phyloP scores from a whole-genome alignment of 371 early-diverging fungal genomes.

The Thermomucor indicae-seudaticae region DNA sequence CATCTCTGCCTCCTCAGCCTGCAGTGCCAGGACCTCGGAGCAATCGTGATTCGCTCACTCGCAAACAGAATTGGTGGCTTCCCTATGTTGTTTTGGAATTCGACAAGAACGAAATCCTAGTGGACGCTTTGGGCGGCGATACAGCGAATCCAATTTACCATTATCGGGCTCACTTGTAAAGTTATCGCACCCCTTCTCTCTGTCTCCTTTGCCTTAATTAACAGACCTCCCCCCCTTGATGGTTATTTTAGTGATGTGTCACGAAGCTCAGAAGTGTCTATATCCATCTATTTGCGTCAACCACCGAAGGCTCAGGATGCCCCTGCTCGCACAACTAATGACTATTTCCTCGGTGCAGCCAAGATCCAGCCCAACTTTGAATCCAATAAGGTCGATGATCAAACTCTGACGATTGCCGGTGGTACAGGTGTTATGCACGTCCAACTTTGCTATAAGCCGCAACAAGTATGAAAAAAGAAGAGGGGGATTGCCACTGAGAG shows the following conservation, averaged over 20 bases:
- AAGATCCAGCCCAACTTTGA: constrained; percentile 67
- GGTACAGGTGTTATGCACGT: constrained; percentile 68
- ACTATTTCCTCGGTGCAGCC: constrained; percentile 69
- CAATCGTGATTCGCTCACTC: constrained; percentile 67
- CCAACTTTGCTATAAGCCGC: constrained; percentile 68
- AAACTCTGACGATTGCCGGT: constrained; percentile 31
- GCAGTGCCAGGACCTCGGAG: constrained; percentile 5
- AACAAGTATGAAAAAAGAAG: constrained; percentile 42
- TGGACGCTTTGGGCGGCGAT: constrained; percentile 76
- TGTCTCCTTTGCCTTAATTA: background rate
- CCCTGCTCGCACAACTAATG: constrained; percentile 42
- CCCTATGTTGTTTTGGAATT: constrained; percentile 91
- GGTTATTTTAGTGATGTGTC: constrained; percentile 78
- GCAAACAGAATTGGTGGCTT: constrained; percentile 72
- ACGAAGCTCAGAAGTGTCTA: constrained; percentile 75
- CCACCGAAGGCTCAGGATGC: constrained; percentile 41
- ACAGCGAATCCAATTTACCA: constrained; percentile 77
- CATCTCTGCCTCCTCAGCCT: background rate
- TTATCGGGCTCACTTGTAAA: constrained; percentile 86
- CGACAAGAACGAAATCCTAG: constrained; percentile 90
- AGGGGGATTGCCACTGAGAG: background rate
- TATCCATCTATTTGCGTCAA: constrained; percentile 81
- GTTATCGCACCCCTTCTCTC: constrained; percentile 3
- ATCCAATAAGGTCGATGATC: constrained; percentile 43
- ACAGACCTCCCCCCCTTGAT: no score